Evolutionary conservation across 179 eudicot genomes (phyloP), one percentile per base, ranked within the genome.

Genomic region (Carnegiea gigantea): DNA sequence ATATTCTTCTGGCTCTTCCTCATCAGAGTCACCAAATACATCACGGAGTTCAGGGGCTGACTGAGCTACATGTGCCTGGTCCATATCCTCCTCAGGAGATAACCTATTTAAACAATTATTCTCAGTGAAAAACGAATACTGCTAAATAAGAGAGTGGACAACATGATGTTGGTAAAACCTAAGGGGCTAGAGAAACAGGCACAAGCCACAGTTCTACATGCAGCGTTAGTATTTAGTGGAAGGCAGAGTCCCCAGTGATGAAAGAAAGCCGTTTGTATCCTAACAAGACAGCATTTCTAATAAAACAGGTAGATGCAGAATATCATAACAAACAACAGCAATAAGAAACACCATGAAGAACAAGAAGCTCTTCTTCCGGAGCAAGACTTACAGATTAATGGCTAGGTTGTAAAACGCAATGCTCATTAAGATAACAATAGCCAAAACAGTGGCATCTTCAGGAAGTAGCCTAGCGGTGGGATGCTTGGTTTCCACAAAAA

Each of bases 21-120:
- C 98, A 83, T 97, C 99, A 48, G 99, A 95, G 77, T 97, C 99
- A 76, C 99, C 99, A 92, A 97, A 97, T 36, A 97, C 99, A 83
- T 95, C 98, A 88, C 94, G 97, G 64, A 97, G 90, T 88, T 95
- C 99, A 79, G 97, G 92, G 81, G 92, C 92, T 81, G 98, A 89
- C 71, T 91, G 86, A 70, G 87, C 87, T 80, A 86, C 70, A 26
- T 85, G 89, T 84, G 89, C 85, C 76, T 87, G 91, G 78, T 92
- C 93, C 88, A 90, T 92, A 83, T 92, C 98, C 81, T 94, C 93
- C 76, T 88, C 95, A 81, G 90, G 88, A 76, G 97, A 95, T 81
- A 84, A 88, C 82, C 92, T 88, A 82, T 77, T 65, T 6, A 73
- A 75, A 38, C 21, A 30, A 38, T 20, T 26, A 26, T 51, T 51